Conservation (phyloP, 2,329 filamentous ascomycete species). For the Sporothrix inflata region DNA sequence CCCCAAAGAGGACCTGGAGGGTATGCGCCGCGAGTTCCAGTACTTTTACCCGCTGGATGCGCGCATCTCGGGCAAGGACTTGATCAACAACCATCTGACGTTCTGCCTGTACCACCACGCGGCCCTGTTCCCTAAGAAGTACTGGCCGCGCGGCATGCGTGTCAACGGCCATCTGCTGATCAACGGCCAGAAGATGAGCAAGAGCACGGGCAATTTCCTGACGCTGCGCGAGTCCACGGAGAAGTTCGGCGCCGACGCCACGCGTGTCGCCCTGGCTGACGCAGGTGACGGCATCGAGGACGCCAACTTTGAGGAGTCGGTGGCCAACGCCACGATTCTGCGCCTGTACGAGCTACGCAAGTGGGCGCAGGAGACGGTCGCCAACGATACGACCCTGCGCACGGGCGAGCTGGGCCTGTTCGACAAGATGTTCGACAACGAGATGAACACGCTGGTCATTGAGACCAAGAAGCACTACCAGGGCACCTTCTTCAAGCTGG, state of each 20-base stretch:
- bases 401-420: constrained; percentile 75
- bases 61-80: constrained; percentile 85
- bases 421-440: constrained; percentile 89
- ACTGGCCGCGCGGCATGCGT: constrained; percentile 85
- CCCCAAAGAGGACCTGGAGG: constrained; percentile 63
- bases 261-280: constrained; percentile 88
- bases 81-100: constrained; percentile 91
- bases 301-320: constrained; percentile 95
- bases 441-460: constrained; percentile 81
- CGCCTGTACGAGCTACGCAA: constrained; percentile 78
- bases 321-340: constrained; percentile 89
- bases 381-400: constrained; percentile 71
- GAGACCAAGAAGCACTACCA: constrained; percentile 80
- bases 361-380: constrained; percentile 86
- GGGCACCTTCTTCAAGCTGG: constrained; percentile 79
- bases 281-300: constrained; percentile 93
- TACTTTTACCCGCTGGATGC: constrained; percentile 97
- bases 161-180: constrained; percentile 92
- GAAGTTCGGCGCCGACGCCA: constrained; percentile 93
- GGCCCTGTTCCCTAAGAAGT: constrained; percentile 83
- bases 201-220: constrained; percentile 96
- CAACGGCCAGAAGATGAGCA: constrained; percentile 98
- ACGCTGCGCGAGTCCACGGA: constrained; percentile 82
- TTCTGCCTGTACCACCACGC: constrained; percentile 95
- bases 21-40: constrained; percentile 88